These are phyloP conservation scores for Coemansia sp. DNA, from an alignment of 192 early-diverging fungal species.

Conservation along the genomic window DNA sequence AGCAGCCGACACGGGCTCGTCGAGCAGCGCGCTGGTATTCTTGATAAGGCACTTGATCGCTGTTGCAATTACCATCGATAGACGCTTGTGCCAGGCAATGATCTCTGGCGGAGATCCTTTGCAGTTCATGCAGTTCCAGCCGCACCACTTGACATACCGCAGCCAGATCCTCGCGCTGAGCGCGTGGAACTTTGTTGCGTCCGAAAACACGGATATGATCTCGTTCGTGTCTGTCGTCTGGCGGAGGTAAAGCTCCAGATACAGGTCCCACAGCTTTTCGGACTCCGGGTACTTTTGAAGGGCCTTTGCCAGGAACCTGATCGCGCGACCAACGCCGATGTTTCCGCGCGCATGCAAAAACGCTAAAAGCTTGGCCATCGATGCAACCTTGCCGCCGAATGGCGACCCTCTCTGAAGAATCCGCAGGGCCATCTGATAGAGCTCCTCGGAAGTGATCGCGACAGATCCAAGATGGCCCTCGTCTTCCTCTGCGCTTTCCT, in stretches of 20 bases:
- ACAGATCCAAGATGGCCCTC: not conserved
- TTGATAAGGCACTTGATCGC: slow-evolving; percentile 21
- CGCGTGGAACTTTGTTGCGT: slow-evolving; percentile 34
- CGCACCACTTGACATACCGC: slow-evolving; percentile 37
- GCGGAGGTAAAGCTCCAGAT: slow-evolving; percentile 36
- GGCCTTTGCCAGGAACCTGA: slow-evolving; percentile 17
- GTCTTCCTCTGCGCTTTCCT: not conserved
- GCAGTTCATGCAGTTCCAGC: slow-evolving; percentile 16
- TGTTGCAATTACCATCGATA: slow-evolving; percentile 16
- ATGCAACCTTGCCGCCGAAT: not conserved
- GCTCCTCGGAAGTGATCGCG: not conserved
- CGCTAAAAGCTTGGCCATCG: slow-evolving; percentile 3
- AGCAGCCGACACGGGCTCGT: slow-evolving; percentile 20
- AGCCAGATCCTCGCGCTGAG: slow-evolving; percentile 29
- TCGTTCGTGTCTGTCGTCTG: slow-evolving; percentile 18
- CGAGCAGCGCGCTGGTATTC: not conserved
- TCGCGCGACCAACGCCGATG: slow-evolving; percentile 16
- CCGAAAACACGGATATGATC: slow-evolving; percentile 27
- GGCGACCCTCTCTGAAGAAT: slow-evolving; percentile 14
- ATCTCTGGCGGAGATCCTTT: not conserved
- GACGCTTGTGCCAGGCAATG: slow-evolving; percentile 17
- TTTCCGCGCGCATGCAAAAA: slow-evolving; percentile 11
- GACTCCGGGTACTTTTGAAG: slow-evolving; percentile 25
- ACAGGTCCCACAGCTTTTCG: slow-evolving; percentile 43
- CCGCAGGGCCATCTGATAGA: slow-evolving; percentile 15